Evolutionary conservation across 805 yeast genomes (phyloP).

Genomic region (Cyberlindnera veronae): DNA sequence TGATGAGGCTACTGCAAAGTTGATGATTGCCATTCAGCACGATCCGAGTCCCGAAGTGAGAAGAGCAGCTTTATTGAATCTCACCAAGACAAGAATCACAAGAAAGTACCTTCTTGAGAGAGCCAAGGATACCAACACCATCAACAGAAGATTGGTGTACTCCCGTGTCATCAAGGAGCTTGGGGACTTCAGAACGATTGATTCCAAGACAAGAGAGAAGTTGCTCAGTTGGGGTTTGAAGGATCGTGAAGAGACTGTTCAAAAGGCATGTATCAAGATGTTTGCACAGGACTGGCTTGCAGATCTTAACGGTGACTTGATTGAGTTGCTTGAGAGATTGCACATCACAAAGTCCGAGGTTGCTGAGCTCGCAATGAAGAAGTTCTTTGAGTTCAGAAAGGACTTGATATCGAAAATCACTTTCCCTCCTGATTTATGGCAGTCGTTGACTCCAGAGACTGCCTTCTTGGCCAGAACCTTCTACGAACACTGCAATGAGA

Average conservation of each 20-base stretch:
- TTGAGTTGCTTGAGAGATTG: conserved; percentile 66
- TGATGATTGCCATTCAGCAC: conserved; percentile 55
- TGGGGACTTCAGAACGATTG: conserved; percentile 57
- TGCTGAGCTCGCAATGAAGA: conserved; percentile 64
- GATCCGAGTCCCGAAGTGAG: conserved; percentile 90
- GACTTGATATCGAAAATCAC: conserved; percentile 60
- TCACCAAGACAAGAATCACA: conserved; percentile 53
- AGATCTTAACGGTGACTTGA: conserved; percentile 61
- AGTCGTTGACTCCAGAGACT: conserved; percentile 65
- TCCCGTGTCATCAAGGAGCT: conserved; percentile 64
- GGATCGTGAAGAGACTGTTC: conserved; percentile 77
- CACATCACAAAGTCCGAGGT: conserved; percentile 65
- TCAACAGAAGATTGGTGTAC: conserved; percentile 71
- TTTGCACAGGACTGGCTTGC: conserved; percentile 71
- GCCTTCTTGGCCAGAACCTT: conserved; percentile 69
- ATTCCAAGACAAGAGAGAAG: conserved; percentile 55
- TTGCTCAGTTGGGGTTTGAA: conserved; percentile 80
- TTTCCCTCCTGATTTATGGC: conserved; percentile 68
- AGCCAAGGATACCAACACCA: conserved; percentile 73
- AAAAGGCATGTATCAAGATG: conserved; percentile 67
- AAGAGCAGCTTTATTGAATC: conserved; percentile 72
- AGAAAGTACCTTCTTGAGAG: conserved; percentile 65
- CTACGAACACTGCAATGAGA: conserved; percentile 58
- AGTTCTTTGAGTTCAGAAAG: conserved; percentile 55
- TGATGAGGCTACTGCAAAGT: conserved; percentile 44